Base-by-base conservation (phyloP, 164 flowering plant species). In the Buxus sempervirens region DNA sequence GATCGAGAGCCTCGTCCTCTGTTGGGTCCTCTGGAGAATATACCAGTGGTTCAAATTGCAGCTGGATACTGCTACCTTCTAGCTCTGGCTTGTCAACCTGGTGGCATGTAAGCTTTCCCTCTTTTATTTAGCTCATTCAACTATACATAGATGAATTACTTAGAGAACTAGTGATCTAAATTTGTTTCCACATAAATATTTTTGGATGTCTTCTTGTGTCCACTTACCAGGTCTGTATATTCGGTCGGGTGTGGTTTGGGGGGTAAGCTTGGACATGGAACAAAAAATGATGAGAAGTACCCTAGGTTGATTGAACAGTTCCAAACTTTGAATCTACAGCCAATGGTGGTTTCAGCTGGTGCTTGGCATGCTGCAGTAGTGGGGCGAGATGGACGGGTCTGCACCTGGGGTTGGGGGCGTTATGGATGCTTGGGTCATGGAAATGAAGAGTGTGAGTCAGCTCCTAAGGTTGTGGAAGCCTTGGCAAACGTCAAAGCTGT, bases 331-430 rank as follows among this genome's bases (percentile, higher is more conserved):
- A 93, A 85, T 70, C 84, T 96, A 73, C 95, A 96, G 80, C 99
- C 99, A 0, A 59, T 78, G 75, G 93, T 86, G 32, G 89, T 96
- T 60, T 88, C 99, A 9, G 97, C 99, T 21, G 99, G 98, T 74
- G 95, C 99, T 67, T 96, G 98, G 98, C 99, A 93, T 78, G 97
- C 97, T 63, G 98, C 96, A 59, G 98, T 88, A 16, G 96, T 93
- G 19, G 98, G 99, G 9, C 78, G 66, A 28, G 99, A 96, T 69
- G 99, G 99, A 20, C 81, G 99, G 54, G 99, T 96, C 5, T 96
- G 98, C 79, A 96, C 99, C 2, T 96, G 99, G 99, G 99, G 99
- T 26, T 96, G 99, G 99, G 98, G 98, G 1, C 88, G 93, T 1
- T 87, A 91, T 67, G 99, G 99, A 25, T 96, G 99, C 83, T 79